phyloP scores from a whole-genome alignment of 352 stramenopile genomes.

The Albugo laibachii region DNA sequence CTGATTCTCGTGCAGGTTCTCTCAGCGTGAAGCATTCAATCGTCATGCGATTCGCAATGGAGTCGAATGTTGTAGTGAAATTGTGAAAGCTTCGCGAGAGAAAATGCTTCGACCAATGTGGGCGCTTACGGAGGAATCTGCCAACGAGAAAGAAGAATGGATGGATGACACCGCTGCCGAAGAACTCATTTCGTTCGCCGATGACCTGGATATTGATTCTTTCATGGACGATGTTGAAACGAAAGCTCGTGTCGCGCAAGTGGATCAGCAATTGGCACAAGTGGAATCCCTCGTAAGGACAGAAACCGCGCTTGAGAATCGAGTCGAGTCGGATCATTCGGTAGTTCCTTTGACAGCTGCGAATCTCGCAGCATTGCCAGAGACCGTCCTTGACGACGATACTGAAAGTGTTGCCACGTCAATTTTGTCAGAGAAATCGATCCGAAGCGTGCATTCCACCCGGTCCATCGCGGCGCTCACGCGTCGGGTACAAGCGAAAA shows the following conservation, averaged over 20 bases:
- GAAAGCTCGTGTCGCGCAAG: constrained; percentile 54
- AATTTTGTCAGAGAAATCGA: constrained; percentile 74
- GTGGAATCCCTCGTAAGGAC: constrained; percentile 69
- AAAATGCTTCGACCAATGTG: constrained; percentile 59
- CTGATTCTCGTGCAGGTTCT: constrained; percentile 21
- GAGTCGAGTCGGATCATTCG: constrained; percentile 43
- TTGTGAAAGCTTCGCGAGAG: not conserved
- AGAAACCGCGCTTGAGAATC: constrained; percentile 62
- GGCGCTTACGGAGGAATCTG: constrained; percentile 76
- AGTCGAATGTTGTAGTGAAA: not conserved
- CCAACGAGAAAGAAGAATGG: constrained; percentile 49
- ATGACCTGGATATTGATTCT: constrained; percentile 86
- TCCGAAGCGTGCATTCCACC: constrained; percentile 68
- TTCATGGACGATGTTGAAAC: constrained; percentile 86
- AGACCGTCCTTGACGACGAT: constrained; percentile 17
- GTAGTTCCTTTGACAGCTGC: constrained; percentile 21
- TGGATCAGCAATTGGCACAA: constrained; percentile 82
- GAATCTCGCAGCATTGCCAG: constrained; percentile 25
- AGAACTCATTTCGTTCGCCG: constrained; percentile 86
- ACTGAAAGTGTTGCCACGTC: constrained; percentile 37
- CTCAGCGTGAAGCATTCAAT: constrained; percentile 53
- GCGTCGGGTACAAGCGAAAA: constrained; percentile 47
- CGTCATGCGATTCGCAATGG: constrained; percentile 24
- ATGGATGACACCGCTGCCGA: constrained; percentile 73
- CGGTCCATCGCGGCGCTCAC: constrained; percentile 56